Conservation (phyloP, 495 filamentous ascomycete species). For the Cryomyces minteri region DNA sequence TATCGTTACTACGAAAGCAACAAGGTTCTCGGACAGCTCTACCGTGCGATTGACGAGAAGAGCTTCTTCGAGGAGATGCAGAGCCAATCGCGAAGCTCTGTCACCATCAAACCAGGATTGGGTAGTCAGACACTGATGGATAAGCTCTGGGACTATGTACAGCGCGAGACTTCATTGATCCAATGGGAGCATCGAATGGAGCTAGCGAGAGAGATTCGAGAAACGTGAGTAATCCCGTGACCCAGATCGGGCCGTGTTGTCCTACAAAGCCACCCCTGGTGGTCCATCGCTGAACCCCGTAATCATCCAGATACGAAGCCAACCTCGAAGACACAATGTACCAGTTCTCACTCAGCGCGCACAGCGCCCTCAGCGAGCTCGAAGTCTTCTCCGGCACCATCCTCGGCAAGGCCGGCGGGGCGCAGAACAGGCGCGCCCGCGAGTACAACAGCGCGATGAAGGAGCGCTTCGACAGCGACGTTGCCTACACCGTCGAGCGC, state of each 20-base stretch:
- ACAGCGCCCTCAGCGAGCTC: slow-evolving; percentile 41
- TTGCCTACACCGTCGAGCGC: slow-evolving; percentile 24
- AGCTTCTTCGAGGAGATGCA: slow-evolving; percentile 43
- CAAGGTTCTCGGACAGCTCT: slow-evolving; percentile 55
- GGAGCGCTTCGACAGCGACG: slow-evolving; percentile 38
- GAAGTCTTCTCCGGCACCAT: slow-evolving; percentile 65
- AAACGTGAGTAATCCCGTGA: slow-evolving; percentile 25
- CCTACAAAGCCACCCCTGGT: not conserved
- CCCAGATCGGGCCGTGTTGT: not conserved
- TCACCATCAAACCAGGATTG: no score
- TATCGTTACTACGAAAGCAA: slow-evolving; percentile 44
- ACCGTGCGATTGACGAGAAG: slow-evolving; percentile 54
- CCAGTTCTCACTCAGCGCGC: slow-evolving; percentile 36
- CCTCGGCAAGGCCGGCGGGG: slow-evolving; percentile 37
- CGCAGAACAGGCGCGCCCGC: slow-evolving; percentile 39
- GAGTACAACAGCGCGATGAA: slow-evolving; percentile 42
- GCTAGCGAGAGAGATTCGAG: slow-evolving; percentile 30
- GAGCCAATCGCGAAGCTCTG: not conserved
- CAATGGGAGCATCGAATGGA: slow-evolving; percentile 27
- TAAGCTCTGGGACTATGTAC: slow-evolving; percentile 27
- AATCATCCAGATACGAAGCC: slow-evolving; percentile 40
- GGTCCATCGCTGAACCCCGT: not conserved
- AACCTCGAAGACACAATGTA: slow-evolving; percentile 35
- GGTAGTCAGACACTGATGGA: slow-evolving; percentile 20
- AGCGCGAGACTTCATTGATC: slow-evolving; percentile 14